Base-by-base conservation (phyloP, 2,329 filamentous ascomycete genomes). In the Cadophora luteo-olivacea region DNA sequence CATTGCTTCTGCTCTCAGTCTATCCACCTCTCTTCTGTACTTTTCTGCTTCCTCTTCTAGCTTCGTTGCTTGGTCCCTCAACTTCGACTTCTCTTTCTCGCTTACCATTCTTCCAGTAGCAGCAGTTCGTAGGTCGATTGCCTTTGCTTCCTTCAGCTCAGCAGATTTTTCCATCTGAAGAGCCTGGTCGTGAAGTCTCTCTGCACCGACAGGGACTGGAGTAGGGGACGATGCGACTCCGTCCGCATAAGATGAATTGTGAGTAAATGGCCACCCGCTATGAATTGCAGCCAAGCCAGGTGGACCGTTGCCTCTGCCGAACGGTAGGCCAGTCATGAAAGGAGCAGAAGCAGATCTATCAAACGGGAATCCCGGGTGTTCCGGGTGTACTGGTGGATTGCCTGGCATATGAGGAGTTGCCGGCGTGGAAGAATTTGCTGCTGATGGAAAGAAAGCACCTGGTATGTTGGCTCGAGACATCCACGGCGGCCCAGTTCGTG, bases 41-140 rank as follows among this genome's bases (percentile, higher is more conserved):
- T 66, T 71, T 36, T 69, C 72, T 0, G 71, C 72, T 51, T 75
- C 72, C 61, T 76, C 75, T 45, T 75, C 70, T 29, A 76, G 33
- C 12, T 48, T 62, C 11, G 65, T 66, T 24, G 72, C 72, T 29
- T 73, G 68, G 16, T 71, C 69, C 19, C 65, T 45, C 45, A 64
- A 67, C 64, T 69, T 70, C 64, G 64, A 11, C 38, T 52, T 73
- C 19, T 68, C 68, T 61, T 70, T 72, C 60, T 73, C 69, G 16
- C 62, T 52, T 4, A 72, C 52, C 4, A 38, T 55, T 9, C 55
- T 22, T 3, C 49, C 55, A 4, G 69, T 71, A 41, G 68, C 67
- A 7, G 51, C 52, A 4, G 67, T 65, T 29, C 69, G 55, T 3
- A 72, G 16, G 16, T 67, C 52, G 1, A 72, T 69, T 32, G 71